A percentile compares a stretch with the other conserved stretches of the same genome.
phyloP scores from a whole-genome alignment of 352 stramenopile species.

The Phytophthora citrophthora region DNA sequence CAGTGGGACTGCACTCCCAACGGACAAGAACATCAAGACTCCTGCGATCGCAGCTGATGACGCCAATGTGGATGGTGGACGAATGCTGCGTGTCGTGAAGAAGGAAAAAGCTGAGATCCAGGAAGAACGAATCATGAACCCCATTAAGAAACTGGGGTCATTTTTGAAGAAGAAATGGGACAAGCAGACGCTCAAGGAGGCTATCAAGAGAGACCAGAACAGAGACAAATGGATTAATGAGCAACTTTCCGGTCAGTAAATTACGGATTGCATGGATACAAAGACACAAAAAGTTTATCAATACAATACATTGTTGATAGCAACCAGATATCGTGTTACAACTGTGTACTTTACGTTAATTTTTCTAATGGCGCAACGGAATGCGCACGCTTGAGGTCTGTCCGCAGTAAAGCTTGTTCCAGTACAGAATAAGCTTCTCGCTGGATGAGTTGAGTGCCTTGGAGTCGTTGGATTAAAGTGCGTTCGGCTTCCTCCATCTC shows the following conservation, averaged over 20 bases:
- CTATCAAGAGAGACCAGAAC: no score
- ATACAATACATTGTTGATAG: no score
- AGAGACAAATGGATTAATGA: no score
- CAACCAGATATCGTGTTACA: no score
- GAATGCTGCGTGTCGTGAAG: background rate
- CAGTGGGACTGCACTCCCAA: background rate
- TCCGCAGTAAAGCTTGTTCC: constrained; percentile 67
- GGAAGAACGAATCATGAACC: no score
- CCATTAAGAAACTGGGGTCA: no score
- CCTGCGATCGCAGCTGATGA: background rate
- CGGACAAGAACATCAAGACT: background rate
- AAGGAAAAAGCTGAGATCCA: background rate
- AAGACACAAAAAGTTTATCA: no score
- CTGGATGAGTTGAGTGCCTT: constrained; percentile 78
- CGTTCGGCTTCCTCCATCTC: constrained; percentile 75
- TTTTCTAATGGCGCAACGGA: constrained; percentile 28
- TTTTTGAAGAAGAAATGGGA: no score
- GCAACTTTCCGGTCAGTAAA: no score
- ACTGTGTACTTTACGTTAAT: constrained; percentile 46
- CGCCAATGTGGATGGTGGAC: background rate
- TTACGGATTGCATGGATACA: no score
- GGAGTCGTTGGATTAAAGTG: constrained; percentile 66
- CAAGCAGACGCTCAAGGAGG: no score
- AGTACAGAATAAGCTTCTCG: constrained; percentile 75
- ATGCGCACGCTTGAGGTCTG: constrained; percentile 38